Conservation (phyloP, 2,329 filamentous ascomycete species). For the Chrysoporthe austroafricana region DNA sequence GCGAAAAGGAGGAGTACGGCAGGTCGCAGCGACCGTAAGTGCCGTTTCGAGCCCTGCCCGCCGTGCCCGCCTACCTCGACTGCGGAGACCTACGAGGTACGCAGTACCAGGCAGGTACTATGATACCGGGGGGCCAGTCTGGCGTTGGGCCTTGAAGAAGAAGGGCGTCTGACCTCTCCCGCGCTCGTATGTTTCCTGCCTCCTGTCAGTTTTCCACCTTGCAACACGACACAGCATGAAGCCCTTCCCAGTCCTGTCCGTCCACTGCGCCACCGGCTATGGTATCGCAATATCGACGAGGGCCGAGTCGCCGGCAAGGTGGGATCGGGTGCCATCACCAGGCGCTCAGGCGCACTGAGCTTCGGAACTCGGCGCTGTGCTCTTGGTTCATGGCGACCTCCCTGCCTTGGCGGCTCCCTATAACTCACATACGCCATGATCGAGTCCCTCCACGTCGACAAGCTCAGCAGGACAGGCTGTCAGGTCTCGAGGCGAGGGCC, state of each 20-base stretch:
- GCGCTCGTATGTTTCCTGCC: background rate
- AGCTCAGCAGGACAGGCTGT: background rate
- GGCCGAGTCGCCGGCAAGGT: background rate
- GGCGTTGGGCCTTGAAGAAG: background rate
- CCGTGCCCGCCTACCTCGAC: conserved; percentile 6
- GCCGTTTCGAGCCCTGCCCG: conserved; percentile 25
- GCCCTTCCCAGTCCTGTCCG: background rate
- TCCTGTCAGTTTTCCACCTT: background rate
- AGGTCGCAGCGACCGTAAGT: conserved; percentile 16
- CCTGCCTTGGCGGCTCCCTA: background rate
- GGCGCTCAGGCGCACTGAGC: background rate
- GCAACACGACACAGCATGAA: background rate
- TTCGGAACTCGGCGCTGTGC: background rate
- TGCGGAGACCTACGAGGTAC: background rate
- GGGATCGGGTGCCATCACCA: conserved; percentile 6
- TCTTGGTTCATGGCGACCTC: background rate
- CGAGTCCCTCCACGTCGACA: background rate
- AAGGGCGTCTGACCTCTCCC: background rate
- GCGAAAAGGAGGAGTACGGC: conserved; percentile 14
- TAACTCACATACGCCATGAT: background rate
- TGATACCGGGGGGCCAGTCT: background rate
- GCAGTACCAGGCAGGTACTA: background rate
- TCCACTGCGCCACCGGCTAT: background rate
- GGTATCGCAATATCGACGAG: background rate
- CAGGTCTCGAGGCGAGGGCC: background rate